A percentile compares a stretch with the other conserved stretches of the same genome.
Conservation (phyloP, 257 asterid genomes). For the Osmanthus fragrans region DNA sequence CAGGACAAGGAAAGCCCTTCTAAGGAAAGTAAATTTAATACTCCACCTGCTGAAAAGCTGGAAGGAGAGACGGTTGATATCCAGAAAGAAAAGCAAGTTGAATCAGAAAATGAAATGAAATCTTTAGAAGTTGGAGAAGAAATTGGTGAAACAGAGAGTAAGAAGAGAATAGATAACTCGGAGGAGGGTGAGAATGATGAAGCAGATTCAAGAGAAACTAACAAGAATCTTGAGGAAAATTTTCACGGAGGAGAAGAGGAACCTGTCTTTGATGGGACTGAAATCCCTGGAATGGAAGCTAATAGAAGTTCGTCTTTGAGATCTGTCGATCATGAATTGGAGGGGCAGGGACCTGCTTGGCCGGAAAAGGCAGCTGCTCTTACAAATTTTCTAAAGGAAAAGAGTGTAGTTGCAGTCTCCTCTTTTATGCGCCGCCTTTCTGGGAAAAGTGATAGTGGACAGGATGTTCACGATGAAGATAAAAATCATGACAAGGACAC, state of each 20-base stretch:
- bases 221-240: constrained; percentile 35
- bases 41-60: constrained; percentile 23
- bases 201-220: constrained; percentile 23
- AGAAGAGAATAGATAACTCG: constrained; percentile 16
- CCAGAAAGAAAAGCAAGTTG: constrained; percentile 28
- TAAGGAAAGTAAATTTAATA: constrained; percentile 29
- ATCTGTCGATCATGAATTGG: constrained; percentile 40
- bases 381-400: constrained; percentile 67
- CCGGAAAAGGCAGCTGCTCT: constrained; percentile 82
- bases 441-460: constrained; percentile 59
- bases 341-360: constrained; percentile 60
- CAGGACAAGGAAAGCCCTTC: constrained; percentile 23
- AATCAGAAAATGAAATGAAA: constrained; percentile 18
- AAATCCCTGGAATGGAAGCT: constrained; percentile 52
- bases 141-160: constrained; percentile 31
- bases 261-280: constrained; percentile 77
- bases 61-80: constrained; percentile 30
- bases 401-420: constrained; percentile 69
- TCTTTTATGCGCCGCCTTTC: constrained; percentile 75
- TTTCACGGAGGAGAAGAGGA: constrained; percentile 52
- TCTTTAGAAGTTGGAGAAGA: constrained; percentile 28
- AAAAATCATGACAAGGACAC: constrained; percentile 20
- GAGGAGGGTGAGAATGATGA: constrained; percentile 8
- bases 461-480: constrained; percentile 44
- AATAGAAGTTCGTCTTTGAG: constrained; percentile 36